A percentile compares a stretch with the other conserved stretches of the same genome.
These are phyloP conservation scores for Xylaria telfairii DNA, from an alignment of 495 filamentous ascomycete species.

Conservation along the genomic window DNA sequence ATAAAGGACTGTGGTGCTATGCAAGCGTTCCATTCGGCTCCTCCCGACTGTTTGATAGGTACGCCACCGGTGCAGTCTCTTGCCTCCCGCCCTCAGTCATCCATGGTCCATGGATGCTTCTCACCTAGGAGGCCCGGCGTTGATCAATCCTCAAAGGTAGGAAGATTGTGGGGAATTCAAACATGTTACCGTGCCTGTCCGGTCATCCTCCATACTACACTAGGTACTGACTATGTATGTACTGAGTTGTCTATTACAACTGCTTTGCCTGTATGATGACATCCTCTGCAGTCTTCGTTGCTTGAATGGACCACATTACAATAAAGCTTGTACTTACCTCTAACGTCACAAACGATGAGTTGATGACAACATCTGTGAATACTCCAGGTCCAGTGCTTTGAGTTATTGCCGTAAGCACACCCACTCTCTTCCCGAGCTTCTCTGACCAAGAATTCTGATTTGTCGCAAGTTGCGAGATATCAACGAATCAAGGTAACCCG, in stretches of 20 bases:
- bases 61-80: background rate
- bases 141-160: conserved; percentile 21
- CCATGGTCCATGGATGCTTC: background rate
- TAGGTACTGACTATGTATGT: no score
- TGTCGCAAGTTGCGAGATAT: conserved; percentile 7
- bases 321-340: background rate
- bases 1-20: background rate
- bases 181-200: background rate
- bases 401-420: background rate
- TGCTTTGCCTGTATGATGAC: background rate
- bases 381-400: background rate
- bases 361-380: background rate
- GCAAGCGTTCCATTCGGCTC: conserved; percentile 3
- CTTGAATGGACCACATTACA: background rate
- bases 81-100: background rate
- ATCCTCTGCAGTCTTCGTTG: background rate
- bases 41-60: conserved; percentile 1
- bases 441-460: conserved; percentile 9
- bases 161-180: conserved; percentile 19
- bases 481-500: conserved; percentile 12
- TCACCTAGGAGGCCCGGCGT: background rate
- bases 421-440: background rate
- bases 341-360: background rate
- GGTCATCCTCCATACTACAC: background rate
- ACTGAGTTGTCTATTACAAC: background rate